These are phyloP conservation scores for Psilocybe tampanensis DNA, from an alignment of 768 basidiomycete genomes.

Conservation along the genomic window DNA sequence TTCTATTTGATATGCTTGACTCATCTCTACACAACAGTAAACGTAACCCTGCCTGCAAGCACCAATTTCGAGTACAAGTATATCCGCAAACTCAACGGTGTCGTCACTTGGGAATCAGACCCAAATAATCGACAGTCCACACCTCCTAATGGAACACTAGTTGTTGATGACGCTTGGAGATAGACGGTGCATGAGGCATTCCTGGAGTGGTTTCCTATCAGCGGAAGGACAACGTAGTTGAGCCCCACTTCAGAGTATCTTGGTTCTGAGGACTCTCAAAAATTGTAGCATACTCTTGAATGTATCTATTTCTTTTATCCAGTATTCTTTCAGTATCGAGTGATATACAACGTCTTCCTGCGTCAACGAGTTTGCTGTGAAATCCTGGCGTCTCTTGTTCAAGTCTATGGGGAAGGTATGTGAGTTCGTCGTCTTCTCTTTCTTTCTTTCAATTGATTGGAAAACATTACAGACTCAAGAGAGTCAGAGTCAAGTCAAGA, in stretches of 20 bases:
- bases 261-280: no score
- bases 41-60: slow-evolving; percentile 59
- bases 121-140: slow-evolving; percentile 62
- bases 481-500: no score
- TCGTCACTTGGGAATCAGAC: slow-evolving; percentile 71
- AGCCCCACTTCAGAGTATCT: no score
- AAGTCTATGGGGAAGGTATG: slow-evolving; percentile 51
- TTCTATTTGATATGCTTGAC: neutral
- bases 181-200: slow-evolving; percentile 17
- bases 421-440: neutral
- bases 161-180: slow-evolving; percentile 47
- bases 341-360: no score
- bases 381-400: no score
- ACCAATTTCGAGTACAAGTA: slow-evolving; percentile 72
- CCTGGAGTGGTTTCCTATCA: no score
- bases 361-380: no score
- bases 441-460: neutral
- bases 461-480: no score
- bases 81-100: slow-evolving; percentile 57
- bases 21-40: slow-evolving; percentile 41
- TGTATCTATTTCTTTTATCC: no score
- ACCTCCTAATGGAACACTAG: slow-evolving; percentile 42
- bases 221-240: no score
- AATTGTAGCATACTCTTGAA: no score
- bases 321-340: no score